phyloP scores from a whole-genome alignment of 2,329 filamentous ascomycete genomes.

The Penicillium sp. region DNA sequence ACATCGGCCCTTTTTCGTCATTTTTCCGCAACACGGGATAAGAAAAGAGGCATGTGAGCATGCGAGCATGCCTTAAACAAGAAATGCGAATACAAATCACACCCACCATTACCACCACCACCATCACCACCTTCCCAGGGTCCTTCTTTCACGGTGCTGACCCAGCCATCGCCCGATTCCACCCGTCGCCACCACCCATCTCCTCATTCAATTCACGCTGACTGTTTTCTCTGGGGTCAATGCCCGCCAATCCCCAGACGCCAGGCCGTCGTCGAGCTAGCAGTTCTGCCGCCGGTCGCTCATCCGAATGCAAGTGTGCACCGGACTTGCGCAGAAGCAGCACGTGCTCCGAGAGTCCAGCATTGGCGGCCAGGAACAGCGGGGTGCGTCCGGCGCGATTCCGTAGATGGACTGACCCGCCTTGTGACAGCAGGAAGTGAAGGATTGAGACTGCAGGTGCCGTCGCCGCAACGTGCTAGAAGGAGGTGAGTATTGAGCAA shows the following conservation, averaged over 20 bases:
- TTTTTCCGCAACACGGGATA: not conserved
- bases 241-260: constrained; percentile 49
- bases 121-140: too few species aligned
- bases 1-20: not conserved
- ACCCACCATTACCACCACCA: too few species aligned
- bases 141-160: constrained; percentile 37
- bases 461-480: constrained; percentile 60
- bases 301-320: constrained; percentile 63
- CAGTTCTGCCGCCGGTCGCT: constrained; percentile 57
- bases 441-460: constrained; percentile 60
- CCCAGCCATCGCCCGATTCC: constrained; percentile 26
- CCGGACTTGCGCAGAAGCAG: constrained; percentile 59
- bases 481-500: not conserved
- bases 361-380: constrained; percentile 63
- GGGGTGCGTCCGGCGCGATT: constrained; percentile 63
- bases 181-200: constrained; percentile 11
- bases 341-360: constrained; percentile 60
- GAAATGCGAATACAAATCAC: not conserved
- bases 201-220: constrained; percentile 30
- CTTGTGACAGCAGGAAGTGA: constrained; percentile 59
- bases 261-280: constrained; percentile 48
- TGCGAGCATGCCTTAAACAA: not conserved
- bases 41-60: constrained; percentile 12
- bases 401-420: constrained; percentile 63
- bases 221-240: constrained; percentile 35